A percentile compares a stretch with the other conserved stretches of the same genome.
These are phyloP conservation scores for Fusarium drepaniforme DNA, from an alignment of 2,329 filamentous ascomycete species.

Conservation along the genomic window DNA sequence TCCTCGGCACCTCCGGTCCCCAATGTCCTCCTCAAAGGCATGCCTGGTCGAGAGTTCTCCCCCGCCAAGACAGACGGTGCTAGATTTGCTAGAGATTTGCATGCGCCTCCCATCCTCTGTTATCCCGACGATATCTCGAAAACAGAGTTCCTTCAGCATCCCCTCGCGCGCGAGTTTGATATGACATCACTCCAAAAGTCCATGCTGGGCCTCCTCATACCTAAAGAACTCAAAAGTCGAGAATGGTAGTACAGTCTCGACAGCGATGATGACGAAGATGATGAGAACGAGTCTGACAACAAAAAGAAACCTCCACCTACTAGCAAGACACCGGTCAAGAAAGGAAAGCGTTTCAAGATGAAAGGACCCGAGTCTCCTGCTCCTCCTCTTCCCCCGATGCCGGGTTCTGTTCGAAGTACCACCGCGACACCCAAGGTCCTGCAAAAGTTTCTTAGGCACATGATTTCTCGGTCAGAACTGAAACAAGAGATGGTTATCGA, in stretches of 20 bases:
- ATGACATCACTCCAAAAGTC: constrained; percentile 46
- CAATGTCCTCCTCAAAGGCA: constrained; percentile 59
- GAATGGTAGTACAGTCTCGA: constrained; percentile 54
- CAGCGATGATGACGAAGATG: constrained; percentile 47
- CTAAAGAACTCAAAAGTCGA: constrained; percentile 49
- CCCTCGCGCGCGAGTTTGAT: constrained; percentile 48
- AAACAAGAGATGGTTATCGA: constrained; percentile 5
- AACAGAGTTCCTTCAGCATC: constrained; percentile 52
- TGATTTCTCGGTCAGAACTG: constrained; percentile 39
- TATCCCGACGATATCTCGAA: constrained; percentile 52
- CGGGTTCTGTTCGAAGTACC: background rate
- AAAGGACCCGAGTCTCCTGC: background rate
- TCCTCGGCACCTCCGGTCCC: constrained; percentile 26
- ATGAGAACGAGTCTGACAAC: constrained; percentile 24
- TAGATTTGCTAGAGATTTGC: constrained; percentile 48
- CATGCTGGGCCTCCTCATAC: constrained; percentile 50
- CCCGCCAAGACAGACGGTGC: constrained; percentile 53
- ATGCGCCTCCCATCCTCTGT: constrained; percentile 46
- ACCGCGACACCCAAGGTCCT: constrained; percentile 40
- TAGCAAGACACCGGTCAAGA: background rate
- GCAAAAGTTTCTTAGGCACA: constrained; percentile 45
- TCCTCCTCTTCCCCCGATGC: background rate
- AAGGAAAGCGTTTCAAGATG: background rate
- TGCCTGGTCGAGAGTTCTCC: constrained; percentile 55
- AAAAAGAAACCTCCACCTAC: constrained; percentile 42